Evolutionary conservation across 345 rosid genomes (phyloP).

Genomic region (Salix brachista): DNA sequence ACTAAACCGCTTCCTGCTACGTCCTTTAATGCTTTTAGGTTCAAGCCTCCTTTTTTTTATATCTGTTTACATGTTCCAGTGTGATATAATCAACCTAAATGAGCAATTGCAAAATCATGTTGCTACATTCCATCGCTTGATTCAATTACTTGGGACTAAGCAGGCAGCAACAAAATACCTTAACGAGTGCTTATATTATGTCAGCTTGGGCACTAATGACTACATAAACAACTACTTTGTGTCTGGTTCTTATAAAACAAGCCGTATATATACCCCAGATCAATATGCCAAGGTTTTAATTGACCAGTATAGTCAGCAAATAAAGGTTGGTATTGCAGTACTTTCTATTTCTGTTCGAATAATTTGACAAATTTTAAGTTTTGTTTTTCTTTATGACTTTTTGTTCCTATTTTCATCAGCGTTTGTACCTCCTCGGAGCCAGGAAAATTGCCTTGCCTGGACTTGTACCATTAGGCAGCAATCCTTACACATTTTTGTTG

Average conservation of each 20-base stretch:
- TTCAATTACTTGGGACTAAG: neutral
- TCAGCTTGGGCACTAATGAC: constrained; percentile 16
- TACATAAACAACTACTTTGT: constrained; percentile 19
- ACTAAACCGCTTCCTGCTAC: too few species aligned
- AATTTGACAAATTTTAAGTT: too few species aligned
- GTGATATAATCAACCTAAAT: neutral
- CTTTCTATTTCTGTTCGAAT: too few species aligned
- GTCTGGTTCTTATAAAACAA: neutral
- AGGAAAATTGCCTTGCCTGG: too few species aligned
- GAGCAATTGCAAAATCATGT: constrained; percentile 7
- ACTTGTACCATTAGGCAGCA: too few species aligned
- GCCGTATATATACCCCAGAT: constrained; percentile 2
- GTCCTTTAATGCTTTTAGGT: too few species aligned
- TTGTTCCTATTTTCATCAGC: too few species aligned
- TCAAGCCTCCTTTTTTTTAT: too few species aligned
- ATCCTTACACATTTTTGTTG: too few species aligned
- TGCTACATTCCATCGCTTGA: neutral
- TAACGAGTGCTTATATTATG: constrained; percentile 15
- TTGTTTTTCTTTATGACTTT: too few species aligned
- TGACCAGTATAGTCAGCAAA: constrained; percentile 5
- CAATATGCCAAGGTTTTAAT: constrained; percentile 12
- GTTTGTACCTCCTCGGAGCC: too few species aligned
- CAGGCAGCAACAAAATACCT: neutral
- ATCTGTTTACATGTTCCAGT: neutral
- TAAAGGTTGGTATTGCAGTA: neutral